phyloP scores from a whole-genome alignment of 2,329 filamentous ascomycete genomes.

The Claviceps lovelessii region DNA sequence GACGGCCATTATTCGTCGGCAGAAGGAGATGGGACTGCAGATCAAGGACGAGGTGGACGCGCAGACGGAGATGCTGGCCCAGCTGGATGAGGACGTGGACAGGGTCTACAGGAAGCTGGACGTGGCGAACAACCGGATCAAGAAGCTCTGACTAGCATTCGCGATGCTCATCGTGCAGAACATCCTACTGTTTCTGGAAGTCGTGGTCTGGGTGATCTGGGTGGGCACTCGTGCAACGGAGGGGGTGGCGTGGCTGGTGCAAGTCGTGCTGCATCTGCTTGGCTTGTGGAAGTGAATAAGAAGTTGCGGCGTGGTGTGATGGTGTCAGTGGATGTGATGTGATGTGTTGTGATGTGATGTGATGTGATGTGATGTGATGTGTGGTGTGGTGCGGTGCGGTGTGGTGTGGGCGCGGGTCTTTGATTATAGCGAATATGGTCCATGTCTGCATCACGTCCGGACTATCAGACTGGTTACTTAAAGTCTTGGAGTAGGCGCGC shows the following conservation, averaged over 20 bases:
- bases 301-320: not conserved
- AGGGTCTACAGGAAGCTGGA: conserved; percentile 53
- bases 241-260: conserved; percentile 16
- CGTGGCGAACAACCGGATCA: conserved; percentile 58
- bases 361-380: not conserved
- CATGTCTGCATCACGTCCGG: too few relatives aligned
- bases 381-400: too few relatives aligned
- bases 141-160: conserved; percentile 41
- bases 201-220: conserved; percentile 20
- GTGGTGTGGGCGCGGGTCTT: too few relatives aligned
- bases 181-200: conserved; percentile 15
- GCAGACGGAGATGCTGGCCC: conserved; percentile 56
- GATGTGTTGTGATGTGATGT: not conserved
- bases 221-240: conserved; percentile 11
- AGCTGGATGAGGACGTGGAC: conserved; percentile 52
- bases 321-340: too few relatives aligned
- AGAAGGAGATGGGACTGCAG: conserved; percentile 63
- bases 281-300: conserved; percentile 7
- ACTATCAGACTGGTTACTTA: not conserved
- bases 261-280: conserved; percentile 14
- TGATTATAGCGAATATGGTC: too few relatives aligned
- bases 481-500: not conserved
- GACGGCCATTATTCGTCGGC: conserved; percentile 52
- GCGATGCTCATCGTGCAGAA: conserved; percentile 13
- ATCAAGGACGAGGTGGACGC: conserved; percentile 61